Evolutionary conservation across 2,329 filamentous ascomycete genomes (phyloP), one percentile per base, ranked within the genome.

Genomic region (Colletotrichum phormii): DNA sequence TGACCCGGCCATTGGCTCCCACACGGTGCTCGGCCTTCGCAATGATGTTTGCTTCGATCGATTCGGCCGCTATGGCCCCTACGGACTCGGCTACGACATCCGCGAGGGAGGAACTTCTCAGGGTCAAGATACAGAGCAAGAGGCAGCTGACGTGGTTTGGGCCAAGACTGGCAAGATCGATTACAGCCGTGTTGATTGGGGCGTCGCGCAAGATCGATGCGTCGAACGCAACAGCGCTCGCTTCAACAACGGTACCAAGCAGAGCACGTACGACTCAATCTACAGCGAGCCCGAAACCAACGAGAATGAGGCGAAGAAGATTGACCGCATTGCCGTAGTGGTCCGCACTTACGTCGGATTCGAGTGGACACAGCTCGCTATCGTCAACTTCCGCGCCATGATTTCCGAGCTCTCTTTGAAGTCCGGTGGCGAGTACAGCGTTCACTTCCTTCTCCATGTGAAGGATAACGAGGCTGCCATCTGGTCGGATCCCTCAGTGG

Each of bases 31-130:
- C 5, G 95, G 94, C 0, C 82, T 97, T 53, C 87, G 91, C 26
- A 89, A 95, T 73, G 92, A 97, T 77, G 86, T 97, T 15, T 98
- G 95, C 82, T 97, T 97, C 80, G 95, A 98, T 78, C 90, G 95
- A 6, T 97, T 95, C 79, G 94, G 94, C 22, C 90, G 95, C 59
- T 89, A 96, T 49, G 95, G 94, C 0, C 93, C 95, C 0, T 98
- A 98, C 78, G 95, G 95, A 0, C 85, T 95, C 53, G 95, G 95
- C n/a, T 97, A 97, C 81, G 90, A 89, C 77, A 87, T 89, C 72
- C 89, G 90, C 67, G 89, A 90, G 75, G 95, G 95, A 15, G 95
- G 95, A 26, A 82, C 89, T 0, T 90, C 89, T 31, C 90, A 95
- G 67, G 90, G 90, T n/a, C 86, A 93, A 68, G 93, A 94, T 51